Conservation (phyloP, 2,329 filamentous ascomycete species). For the Fusarium mangiferae region DNA sequence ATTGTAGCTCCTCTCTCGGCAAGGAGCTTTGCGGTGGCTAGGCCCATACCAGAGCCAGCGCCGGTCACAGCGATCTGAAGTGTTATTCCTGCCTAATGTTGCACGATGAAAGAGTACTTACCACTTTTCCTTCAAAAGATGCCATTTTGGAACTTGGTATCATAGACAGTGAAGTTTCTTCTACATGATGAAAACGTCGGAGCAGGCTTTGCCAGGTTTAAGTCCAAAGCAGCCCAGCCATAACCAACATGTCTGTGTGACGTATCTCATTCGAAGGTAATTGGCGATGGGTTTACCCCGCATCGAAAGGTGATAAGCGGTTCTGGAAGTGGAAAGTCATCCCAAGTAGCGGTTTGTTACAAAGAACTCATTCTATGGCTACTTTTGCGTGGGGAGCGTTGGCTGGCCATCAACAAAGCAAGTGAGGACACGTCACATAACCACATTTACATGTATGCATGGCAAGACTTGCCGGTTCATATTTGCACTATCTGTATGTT, state of each 20-base stretch:
- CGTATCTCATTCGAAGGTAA: neutral
- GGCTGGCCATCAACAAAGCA: neutral
- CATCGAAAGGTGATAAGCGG: neutral
- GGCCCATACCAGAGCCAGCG: conserved; percentile 35
- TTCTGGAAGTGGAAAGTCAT: conserved; percentile 16
- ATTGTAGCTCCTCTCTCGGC: conserved; percentile 34
- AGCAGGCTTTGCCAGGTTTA: neutral
- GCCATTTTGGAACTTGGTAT: neutral
- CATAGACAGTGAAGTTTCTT: rapidly evolving
- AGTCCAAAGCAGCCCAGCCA: neutral
- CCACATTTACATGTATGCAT: neutral
- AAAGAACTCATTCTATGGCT: too few relatives aligned
- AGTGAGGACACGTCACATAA: neutral
- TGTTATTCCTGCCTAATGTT: neutral
- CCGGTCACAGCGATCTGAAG: conserved; percentile 31
- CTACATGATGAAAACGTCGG: too few relatives aligned
- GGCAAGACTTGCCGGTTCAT: neutral
- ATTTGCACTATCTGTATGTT: rapidly evolving
- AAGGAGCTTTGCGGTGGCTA: conserved; percentile 36
- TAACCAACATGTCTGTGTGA: neutral
- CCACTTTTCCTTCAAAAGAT: conserved; percentile 3
- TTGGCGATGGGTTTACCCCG: neutral
- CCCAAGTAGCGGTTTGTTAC: neutral
- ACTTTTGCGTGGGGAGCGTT: rapidly evolving
- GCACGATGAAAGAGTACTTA: neutral